Percentiles rank a stretch among this genome's conserved stretches.
Evolutionary conservation across 2,329 filamentous ascomycete species (phyloP).

Genomic region (Sarocladiaceae sp.): DNA sequence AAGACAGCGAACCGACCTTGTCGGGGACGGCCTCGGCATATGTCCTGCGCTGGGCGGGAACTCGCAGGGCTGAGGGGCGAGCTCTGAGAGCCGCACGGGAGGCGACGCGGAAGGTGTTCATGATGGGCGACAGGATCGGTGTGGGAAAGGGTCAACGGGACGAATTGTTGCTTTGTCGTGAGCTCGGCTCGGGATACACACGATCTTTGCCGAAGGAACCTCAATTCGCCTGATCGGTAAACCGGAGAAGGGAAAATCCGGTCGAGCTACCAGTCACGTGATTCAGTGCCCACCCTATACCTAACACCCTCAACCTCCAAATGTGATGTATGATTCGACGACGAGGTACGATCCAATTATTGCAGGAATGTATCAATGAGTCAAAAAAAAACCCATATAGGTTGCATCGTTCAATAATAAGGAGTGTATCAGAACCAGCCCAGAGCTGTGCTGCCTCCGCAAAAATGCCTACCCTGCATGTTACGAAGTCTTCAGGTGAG

Average conservation of each 20-base stretch:
- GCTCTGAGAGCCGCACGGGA: slow-evolving; percentile 76
- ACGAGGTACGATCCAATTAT: too few species aligned
- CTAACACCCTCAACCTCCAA: not conserved
- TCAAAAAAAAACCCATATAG: too few species aligned
- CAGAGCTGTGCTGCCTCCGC: too few species aligned
- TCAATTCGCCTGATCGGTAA: slow-evolving; percentile 35
- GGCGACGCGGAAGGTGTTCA: slow-evolving; percentile 94
- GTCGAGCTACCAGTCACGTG: slow-evolving; percentile 25
- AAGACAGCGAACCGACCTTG: slow-evolving; percentile 53
- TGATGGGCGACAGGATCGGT: slow-evolving; percentile 45
- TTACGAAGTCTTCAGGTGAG: too few species aligned
- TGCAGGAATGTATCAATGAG: too few species aligned
- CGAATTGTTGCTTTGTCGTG: slow-evolving; percentile 39
- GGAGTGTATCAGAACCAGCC: too few species aligned
- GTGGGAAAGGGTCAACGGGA: slow-evolving; percentile 39
- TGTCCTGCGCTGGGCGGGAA: slow-evolving; percentile 76
- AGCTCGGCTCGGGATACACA: slow-evolving; percentile 20
- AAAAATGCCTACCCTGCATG: too few species aligned
- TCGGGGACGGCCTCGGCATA: slow-evolving; percentile 86
- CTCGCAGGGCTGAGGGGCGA: slow-evolving; percentile 71
- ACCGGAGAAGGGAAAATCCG: slow-evolving; percentile 31
- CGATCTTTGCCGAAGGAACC: slow-evolving; percentile 37
- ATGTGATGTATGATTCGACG: too few species aligned
- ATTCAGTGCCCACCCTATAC: not conserved
- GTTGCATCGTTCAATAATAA: too few species aligned